Conservation (phyloP, 2,329 filamentous ascomycete species). For the Xylariaceae sp. region DNA sequence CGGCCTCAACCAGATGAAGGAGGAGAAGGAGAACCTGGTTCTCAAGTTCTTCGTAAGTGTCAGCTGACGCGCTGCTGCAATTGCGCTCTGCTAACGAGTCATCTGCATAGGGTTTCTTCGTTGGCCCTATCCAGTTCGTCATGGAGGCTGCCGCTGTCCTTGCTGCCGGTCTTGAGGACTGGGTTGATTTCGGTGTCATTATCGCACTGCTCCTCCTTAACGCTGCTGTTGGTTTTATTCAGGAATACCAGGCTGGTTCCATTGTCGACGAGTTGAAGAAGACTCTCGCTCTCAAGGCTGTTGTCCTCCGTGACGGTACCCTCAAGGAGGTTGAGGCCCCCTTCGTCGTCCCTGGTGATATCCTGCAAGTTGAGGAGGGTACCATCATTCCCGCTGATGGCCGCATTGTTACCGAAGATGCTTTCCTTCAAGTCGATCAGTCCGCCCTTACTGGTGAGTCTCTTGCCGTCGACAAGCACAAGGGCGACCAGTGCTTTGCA, state of each 20-base stretch:
- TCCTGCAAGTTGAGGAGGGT: conserved; percentile 85
- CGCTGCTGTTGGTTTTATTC: conserved; percentile 80
- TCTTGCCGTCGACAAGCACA: conserved; percentile 84
- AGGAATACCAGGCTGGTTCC: conserved; percentile 86
- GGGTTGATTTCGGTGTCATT: conserved; percentile 93
- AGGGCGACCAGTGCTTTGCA: conserved; percentile 76
- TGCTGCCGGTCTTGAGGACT: conserved; percentile 80
- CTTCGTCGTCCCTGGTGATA: conserved; percentile 85
- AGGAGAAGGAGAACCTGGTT: conserved; percentile 81
- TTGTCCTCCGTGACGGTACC: conserved; percentile 77
- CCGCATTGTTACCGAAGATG: conserved; percentile 77
- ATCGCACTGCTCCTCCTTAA: conserved; percentile 80
- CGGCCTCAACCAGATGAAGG: conserved; percentile 86
- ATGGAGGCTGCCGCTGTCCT: conserved; percentile 86
- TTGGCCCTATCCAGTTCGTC: conserved; percentile 89
- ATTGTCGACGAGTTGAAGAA: conserved; percentile 92
- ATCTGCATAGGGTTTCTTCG: conserved; percentile 60
- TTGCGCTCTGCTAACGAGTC: not conserved
- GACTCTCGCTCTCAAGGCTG: conserved; percentile 82
- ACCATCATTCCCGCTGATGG: conserved; percentile 90
- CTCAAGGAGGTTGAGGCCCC: conserved; percentile 78
- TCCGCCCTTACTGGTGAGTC: conserved; percentile 91
- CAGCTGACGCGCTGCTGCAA: not conserved
- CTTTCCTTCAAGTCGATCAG: conserved; percentile 87
- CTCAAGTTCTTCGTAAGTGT: conserved; percentile 66